A percentile compares a stretch with the other conserved stretches of the same genome.
These are phyloP conservation scores for Fusarium sp. DNA, from an alignment of 2,329 filamentous ascomycete genomes.

Conservation along the genomic window DNA sequence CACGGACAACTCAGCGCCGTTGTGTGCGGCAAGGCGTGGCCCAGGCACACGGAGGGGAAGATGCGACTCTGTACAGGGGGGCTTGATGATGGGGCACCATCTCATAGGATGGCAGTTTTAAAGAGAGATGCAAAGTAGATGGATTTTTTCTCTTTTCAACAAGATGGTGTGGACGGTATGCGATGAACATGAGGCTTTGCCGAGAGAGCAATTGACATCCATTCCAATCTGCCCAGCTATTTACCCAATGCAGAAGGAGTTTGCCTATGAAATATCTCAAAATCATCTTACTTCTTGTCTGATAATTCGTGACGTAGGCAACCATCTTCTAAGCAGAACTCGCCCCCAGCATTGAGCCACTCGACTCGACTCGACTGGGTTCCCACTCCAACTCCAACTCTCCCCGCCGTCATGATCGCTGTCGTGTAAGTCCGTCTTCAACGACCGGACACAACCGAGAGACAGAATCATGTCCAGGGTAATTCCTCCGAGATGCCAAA, in stretches of 20 bases:
- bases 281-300: conserved; percentile 14
- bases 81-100: conserved; percentile 58
- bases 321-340: conserved; percentile 22
- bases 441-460: conserved; percentile 36
- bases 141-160: conserved; percentile 10
- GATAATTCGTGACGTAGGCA: conserved; percentile 25
- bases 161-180: conserved; percentile 38
- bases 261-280: conserved; percentile 4
- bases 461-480: conserved; percentile 19
- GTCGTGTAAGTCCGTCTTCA: conserved; percentile 31
- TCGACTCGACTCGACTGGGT: not conserved
- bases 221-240: conserved; percentile 21
- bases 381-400: not conserved
- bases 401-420: conserved; percentile 16
- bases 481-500: conserved; percentile 31
- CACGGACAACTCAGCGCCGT: conserved; percentile 50
- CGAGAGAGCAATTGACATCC: conserved; percentile 13
- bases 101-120: conserved; percentile 51
- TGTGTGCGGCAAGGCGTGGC: conserved; percentile 40
- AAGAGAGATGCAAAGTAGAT: conserved; percentile 34
- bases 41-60: conserved; percentile 41
- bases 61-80: conserved; percentile 37
- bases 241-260: conserved; percentile 31
- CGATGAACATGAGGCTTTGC: conserved; percentile 22
- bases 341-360: conserved; percentile 3